Base-by-base conservation (phyloP, 208 protist genomes). In the Leptomonas seymouri region DNA sequence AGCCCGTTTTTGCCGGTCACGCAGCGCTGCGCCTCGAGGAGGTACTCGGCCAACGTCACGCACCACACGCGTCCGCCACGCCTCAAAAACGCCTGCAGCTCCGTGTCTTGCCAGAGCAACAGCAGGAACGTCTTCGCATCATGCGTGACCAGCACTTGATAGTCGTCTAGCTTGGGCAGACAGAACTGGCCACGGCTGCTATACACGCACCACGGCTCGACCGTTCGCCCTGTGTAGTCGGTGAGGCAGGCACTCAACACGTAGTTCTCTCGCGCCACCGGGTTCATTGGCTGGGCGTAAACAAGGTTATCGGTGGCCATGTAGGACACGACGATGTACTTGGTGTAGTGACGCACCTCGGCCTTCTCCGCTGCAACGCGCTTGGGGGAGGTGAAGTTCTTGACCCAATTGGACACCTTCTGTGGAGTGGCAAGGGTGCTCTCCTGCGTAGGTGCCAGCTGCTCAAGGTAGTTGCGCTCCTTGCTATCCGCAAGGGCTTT, bases 31-130 rank as follows among this genome's bases (percentile, higher is more conserved):
- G 85, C 91, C 18, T 90, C 85, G 11, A 93, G 65, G 11, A 96
- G 69, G 46, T 96, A 96, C 80, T 96, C 86, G 7, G 86, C 91
- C 55, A 93, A 68, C 80, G 86, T 91, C 41, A 88, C 91, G 54
- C 91, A 96, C 91, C 91, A 96, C 64, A 96, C 82, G 25, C 87
- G 80, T 3, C 91, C 91, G 21, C 91, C 91, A 31, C 91, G 91
- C 28, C 75, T 64, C 30, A 96, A 61, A 57, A 96, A 96, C 7
- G 31, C 56, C 46, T 76, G 71, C 39, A 96, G 68, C 71, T 90
- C 86, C 16, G 34, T 63, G 62, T 93, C 85, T 49, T 84, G 72
- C 71, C 83, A 87, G 2, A 84, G 28, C 6, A 93, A 69, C 41
- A 93, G 77, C 34, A 96, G 53, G 0, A 96, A 80, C 3, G 82